phyloP scores from a whole-genome alignment of 2,329 filamentous ascomycete species.

The Fusarium illudens region DNA sequence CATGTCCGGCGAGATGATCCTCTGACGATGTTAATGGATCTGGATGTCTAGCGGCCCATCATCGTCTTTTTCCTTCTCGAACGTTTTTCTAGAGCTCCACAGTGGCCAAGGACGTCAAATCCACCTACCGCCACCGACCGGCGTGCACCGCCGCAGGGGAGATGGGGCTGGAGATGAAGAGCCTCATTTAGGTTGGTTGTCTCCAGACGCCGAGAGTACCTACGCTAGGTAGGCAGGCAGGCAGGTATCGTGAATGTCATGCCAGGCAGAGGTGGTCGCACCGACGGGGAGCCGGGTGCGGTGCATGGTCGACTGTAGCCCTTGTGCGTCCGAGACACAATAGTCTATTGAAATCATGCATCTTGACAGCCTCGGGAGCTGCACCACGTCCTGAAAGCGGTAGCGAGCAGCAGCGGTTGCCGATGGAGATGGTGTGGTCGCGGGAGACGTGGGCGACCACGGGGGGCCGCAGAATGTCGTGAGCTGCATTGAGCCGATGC shows the following conservation, averaged over 20 bases:
- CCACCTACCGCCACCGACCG: slow-evolving; percentile 5
- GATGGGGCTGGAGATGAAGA: background rate
- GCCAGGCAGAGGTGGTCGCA: background rate
- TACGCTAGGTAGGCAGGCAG: background rate
- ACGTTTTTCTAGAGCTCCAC: background rate
- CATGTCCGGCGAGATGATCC: background rate
- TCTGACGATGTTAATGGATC: background rate
- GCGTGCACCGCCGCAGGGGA: background rate
- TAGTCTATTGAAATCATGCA: slow-evolving; percentile 11
- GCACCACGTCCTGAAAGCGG: background rate
- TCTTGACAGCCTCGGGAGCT: background rate
- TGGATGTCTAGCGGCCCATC: background rate
- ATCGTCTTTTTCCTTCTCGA: background rate
- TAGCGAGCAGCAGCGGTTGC: slow-evolving; percentile 21
- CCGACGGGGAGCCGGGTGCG: background rate
- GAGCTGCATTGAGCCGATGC: background rate
- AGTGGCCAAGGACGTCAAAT: background rate
- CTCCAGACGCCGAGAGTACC: background rate
- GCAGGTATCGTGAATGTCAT: background rate
- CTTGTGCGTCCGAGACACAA: slow-evolving; percentile 19
- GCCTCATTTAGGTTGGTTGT: background rate
- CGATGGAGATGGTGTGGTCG: slow-evolving; percentile 20
- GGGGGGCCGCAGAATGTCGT: background rate
- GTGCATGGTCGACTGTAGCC: slow-evolving; percentile 1
- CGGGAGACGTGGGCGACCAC: slow-evolving; percentile 28